These are phyloP conservation scores for Lachancea fermentati DNA, from an alignment of 805 yeast species.

Conservation along the genomic window DNA sequence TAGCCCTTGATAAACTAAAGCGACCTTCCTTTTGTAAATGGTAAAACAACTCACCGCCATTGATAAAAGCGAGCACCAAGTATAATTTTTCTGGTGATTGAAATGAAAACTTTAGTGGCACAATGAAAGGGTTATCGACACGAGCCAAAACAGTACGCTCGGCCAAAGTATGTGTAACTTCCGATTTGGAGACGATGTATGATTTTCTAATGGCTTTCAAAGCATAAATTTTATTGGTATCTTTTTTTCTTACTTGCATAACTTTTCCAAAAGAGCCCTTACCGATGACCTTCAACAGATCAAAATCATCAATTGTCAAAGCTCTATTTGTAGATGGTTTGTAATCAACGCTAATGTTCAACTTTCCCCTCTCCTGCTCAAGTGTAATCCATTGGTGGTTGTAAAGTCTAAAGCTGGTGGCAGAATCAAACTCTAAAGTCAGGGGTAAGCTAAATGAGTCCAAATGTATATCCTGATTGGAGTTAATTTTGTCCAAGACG, in stretches of 20 bases:
- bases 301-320: slow-evolving; percentile 85
- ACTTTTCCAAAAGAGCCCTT: slow-evolving; percentile 98
- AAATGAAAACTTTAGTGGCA: slow-evolving; percentile 91
- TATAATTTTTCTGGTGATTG: slow-evolving; percentile 96
- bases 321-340: slow-evolving; percentile 62
- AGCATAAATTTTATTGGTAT: slow-evolving; percentile 92
- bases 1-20: slow-evolving; percentile 80
- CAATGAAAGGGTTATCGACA: slow-evolving; percentile 91
- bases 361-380: slow-evolving; percentile 41
- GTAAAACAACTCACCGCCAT: slow-evolving; percentile 95
- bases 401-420: slow-evolving; percentile 50
- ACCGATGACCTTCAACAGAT: slow-evolving; percentile 88
- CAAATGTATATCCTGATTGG: slow-evolving; percentile 63
- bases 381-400: slow-evolving; percentile 56
- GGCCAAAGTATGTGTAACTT: slow-evolving; percentile 93
- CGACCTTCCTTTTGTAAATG: slow-evolving; percentile 89
- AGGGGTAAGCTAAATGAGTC: slow-evolving; percentile 66
- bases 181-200: slow-evolving; percentile 88
- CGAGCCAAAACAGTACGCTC: slow-evolving; percentile 93
- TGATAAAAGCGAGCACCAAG: slow-evolving; percentile 84
- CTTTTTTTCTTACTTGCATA: slow-evolving; percentile 96
- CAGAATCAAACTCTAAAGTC: slow-evolving; percentile 44
- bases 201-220: slow-evolving; percentile 90
- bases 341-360: slow-evolving; percentile 62
- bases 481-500: slow-evolving; percentile 33